Conservation (phyloP, 2,329 filamentous ascomycete species). For the Aureobasidium melanogenum region DNA sequence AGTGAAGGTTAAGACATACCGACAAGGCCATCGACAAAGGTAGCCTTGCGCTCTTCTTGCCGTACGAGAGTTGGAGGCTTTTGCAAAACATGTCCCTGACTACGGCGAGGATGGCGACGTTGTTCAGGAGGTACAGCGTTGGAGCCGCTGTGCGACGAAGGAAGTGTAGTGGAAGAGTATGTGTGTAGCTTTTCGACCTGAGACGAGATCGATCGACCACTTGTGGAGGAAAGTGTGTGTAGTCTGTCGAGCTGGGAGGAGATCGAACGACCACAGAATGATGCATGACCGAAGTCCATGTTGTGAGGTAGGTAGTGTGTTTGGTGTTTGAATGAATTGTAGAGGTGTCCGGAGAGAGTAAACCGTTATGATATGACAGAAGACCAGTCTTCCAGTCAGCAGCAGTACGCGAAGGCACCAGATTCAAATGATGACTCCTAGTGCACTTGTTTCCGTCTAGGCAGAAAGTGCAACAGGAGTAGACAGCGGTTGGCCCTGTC, state of each 20-base stretch:
- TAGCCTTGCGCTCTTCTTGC: conserved; percentile 85
- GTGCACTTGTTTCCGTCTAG: background rate
- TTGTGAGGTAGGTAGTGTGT: conserved; percentile 4
- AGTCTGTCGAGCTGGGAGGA: background rate
- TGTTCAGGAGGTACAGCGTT: conserved; percentile 50
- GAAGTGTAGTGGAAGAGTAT: background rate
- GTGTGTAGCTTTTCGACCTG: background rate
- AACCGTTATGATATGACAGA: conserved; percentile 11
- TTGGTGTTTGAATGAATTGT: conserved; percentile 1
- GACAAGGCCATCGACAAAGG: conserved; percentile 93
- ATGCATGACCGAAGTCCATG: background rate
- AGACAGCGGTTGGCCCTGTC: conserved; percentile 10
- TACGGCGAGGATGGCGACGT: conserved; percentile 54
- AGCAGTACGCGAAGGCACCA: conserved; percentile 2
- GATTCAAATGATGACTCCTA: conserved; percentile 5
- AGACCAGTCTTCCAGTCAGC: conserved; percentile 12
- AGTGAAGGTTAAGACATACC: conserved; percentile 57
- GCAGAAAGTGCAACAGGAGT: conserved; percentile 8
- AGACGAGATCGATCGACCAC: background rate
- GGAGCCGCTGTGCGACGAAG: conserved; percentile 4
- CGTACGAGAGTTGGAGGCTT: conserved; percentile 69
- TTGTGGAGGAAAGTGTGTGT: background rate
- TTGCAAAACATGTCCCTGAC: conserved; percentile 46
- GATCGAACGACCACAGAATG: background rate
- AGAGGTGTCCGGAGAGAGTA: conserved; percentile 15